These are phyloP conservation scores for Aegilops longissima DNA, from an alignment of 176 grass and related monocot genomes.

Conservation along the genomic window DNA sequence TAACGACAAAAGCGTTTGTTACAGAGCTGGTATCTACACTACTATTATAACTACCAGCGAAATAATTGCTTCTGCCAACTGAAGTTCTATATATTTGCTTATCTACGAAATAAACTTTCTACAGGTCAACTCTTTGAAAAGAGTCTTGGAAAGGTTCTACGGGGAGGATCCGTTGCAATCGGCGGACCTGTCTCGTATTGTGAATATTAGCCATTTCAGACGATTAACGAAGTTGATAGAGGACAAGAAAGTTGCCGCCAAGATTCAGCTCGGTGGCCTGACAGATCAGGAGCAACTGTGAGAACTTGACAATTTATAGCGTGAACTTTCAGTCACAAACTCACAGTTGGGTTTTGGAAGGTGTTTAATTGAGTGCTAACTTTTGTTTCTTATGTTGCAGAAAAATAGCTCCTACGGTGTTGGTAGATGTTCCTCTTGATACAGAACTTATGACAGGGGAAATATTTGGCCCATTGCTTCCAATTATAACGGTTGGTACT, in stretches of 20 bases:
- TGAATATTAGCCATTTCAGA: slow-evolving; percentile 67
- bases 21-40: slow-evolving; percentile 59
- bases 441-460: slow-evolving; percentile 65
- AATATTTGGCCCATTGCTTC: slow-evolving; percentile 85
- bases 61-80: background rate
- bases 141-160: slow-evolving; percentile 68
- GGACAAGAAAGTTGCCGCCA: slow-evolving; percentile 58
- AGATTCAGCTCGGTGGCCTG: slow-evolving; percentile 72
- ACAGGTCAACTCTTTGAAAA: slow-evolving; percentile 71
- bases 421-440: slow-evolving; percentile 78
- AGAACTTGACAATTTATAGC: slow-evolving; percentile 33
- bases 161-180: slow-evolving; percentile 77
- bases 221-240: slow-evolving; percentile 64
- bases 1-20: slow-evolving; percentile 89
- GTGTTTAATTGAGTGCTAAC: background rate
- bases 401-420: slow-evolving; percentile 72
- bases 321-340: background rate
- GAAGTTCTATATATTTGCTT: background rate
- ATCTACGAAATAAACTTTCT: slow-evolving; percentile 28
- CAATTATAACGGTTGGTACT: slow-evolving; percentile 75
- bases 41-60: background rate
- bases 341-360: background rate
- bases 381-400: slow-evolving; percentile 38
- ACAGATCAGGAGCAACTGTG: slow-evolving; percentile 66
- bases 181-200: slow-evolving; percentile 74